phyloP scores from a whole-genome alignment of 208 protist species.

The Wallacemonas sp. region DNA sequence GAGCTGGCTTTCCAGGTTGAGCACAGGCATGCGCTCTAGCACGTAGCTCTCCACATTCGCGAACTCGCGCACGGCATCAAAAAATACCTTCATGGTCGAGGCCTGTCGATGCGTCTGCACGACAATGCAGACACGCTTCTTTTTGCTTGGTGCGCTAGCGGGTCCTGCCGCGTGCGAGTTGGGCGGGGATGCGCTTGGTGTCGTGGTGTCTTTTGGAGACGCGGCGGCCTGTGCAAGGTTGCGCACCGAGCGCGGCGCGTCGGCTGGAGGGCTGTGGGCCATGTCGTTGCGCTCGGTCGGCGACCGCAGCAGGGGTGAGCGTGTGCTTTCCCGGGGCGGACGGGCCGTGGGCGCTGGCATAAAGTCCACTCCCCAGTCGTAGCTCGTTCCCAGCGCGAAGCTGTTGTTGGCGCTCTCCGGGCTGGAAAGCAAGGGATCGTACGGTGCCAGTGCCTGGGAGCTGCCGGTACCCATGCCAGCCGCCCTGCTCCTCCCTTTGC shows the following conservation, averaged over 20 bases:
- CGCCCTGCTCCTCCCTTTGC: background rate
- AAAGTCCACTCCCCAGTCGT: background rate
- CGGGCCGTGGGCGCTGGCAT: background rate
- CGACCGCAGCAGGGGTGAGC: background rate
- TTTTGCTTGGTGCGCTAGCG: too few species aligned
- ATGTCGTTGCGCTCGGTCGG: background rate
- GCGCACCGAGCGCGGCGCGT: too few species aligned
- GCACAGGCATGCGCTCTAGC: conserved; percentile 24
- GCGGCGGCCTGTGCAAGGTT: too few species aligned
- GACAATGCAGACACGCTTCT: conserved; percentile 46
- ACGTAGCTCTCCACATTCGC: conserved; percentile 40
- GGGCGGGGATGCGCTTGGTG: too few species aligned
- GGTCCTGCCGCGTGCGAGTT: too few species aligned
- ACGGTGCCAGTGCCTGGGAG: background rate
- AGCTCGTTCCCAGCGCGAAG: background rate
- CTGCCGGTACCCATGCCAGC: background rate
- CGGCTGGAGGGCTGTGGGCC: background rate
- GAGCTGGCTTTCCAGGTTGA: conserved; percentile 18
- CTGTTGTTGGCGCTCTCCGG: conserved; percentile 7
- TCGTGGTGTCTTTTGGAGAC: too few species aligned
- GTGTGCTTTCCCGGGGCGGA: background rate
- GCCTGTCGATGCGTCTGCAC: conserved; percentile 83
- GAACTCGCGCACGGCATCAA: conserved; percentile 42
- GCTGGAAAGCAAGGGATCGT: background rate
- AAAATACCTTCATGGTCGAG: conserved; percentile 78